phyloP scores from a whole-genome alignment of 2,329 filamentous ascomycete species.

The Chaetomium olivaceum region DNA sequence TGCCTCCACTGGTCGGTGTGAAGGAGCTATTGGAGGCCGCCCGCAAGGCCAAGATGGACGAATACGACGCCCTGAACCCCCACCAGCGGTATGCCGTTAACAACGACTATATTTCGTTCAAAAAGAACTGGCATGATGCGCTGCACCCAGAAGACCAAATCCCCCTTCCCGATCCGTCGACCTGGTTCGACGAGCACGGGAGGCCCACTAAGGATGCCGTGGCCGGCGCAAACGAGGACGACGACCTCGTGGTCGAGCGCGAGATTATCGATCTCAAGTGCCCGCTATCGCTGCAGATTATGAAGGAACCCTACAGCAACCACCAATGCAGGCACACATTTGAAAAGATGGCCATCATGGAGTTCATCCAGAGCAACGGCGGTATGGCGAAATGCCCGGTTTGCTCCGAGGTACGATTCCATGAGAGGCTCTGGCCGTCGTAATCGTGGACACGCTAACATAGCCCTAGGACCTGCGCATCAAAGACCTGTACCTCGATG shows the following conservation, averaged over 20 bases:
- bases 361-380: conserved; percentile 46
- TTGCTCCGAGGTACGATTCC: conserved; percentile 55
- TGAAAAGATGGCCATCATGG: conserved; percentile 63
- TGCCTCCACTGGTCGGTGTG: conserved; percentile 36
- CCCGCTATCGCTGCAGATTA: conserved; percentile 64
- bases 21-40: conserved; percentile 41
- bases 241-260: conserved; percentile 67
- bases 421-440: neutral
- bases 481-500: conserved; percentile 58
- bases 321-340: conserved; percentile 71
- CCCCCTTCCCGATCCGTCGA: conserved; percentile 53
- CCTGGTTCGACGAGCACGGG: conserved; percentile 55
- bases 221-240: conserved; percentile 51
- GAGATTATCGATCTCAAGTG: conserved; percentile 68
- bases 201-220: conserved; percentile 40
- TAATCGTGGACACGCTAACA: conserved; percentile 4
- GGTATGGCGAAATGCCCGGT: conserved; percentile 62
- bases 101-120: conserved; percentile 63
- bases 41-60: conserved; percentile 41
- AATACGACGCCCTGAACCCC: conserved; percentile 46
- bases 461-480: conserved; percentile 48
- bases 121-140: conserved; percentile 58
- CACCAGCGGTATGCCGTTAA: conserved; percentile 55
- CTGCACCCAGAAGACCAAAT: conserved; percentile 51
- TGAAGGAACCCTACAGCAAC: conserved; percentile 67